These are phyloP conservation scores for Claviceps arundinis DNA, from an alignment of 2,329 filamentous ascomycete genomes.

Conservation along the genomic window DNA sequence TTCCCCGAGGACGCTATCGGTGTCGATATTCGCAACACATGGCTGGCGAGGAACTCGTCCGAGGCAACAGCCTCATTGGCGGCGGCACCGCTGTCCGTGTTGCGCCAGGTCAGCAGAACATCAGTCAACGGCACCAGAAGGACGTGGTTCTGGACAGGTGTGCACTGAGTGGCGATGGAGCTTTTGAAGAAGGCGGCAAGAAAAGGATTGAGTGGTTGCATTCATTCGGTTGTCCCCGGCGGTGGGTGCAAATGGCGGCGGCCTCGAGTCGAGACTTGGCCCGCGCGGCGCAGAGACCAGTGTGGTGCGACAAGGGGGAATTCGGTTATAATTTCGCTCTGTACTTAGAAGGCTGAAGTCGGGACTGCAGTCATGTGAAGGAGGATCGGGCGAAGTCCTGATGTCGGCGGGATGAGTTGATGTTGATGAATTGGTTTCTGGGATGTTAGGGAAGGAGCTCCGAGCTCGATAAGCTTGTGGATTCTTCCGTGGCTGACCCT, in stretches of 20 bases:
- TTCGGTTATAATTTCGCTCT: background rate
- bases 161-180: constrained; percentile 81
- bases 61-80: constrained; percentile 73
- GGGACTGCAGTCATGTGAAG: background rate
- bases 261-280: constrained; percentile 12
- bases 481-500: background rate
- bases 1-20: constrained; percentile 38
- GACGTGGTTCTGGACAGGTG: constrained; percentile 81
- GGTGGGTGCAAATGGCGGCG: constrained; percentile 16
- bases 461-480: constrained; percentile 2
- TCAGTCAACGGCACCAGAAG: constrained; percentile 90
- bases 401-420: background rate
- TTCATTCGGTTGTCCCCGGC: constrained; percentile 32
- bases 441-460: background rate
- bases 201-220: constrained; percentile 99
- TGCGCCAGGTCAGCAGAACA: constrained; percentile 74
- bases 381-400: background rate
- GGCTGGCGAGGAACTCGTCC: constrained; percentile 92
- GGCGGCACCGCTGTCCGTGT: constrained; percentile 66
- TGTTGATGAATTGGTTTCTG: background rate
- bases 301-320: background rate
- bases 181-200: constrained; percentile 98
- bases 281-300: background rate
- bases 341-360: background rate
- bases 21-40: constrained; percentile 76